A percentile compares a stretch with the other conserved stretches of the same genome.
These are phyloP conservation scores for Chaetoceros tenuissimus DNA, from an alignment of 108 stramenopile species.

Conservation along the genomic window DNA sequence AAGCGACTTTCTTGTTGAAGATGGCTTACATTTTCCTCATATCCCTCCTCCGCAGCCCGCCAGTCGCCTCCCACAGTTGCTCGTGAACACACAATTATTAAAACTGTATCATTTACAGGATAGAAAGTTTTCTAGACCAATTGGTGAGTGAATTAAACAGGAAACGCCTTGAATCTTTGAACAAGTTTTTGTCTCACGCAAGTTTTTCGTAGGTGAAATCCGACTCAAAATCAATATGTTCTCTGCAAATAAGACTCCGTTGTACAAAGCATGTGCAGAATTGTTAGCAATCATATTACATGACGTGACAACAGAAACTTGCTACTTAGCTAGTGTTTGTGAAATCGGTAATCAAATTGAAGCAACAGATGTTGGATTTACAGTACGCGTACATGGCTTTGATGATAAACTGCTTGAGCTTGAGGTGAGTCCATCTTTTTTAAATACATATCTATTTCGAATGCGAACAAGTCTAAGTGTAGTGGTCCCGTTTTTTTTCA, in stretches of 20 bases:
- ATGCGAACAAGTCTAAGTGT: too few relatives aligned
- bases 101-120: constrained; percentile 82
- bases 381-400: constrained; percentile 64
- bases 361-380: constrained; percentile 57
- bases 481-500: too few relatives aligned
- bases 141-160: too few relatives aligned
- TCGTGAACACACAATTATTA: constrained; percentile 48
- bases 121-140: constrained; percentile 70
- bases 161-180: too few relatives aligned
- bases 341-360: constrained; percentile 52
- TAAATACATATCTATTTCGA: too few relatives aligned
- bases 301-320: constrained; percentile 60
- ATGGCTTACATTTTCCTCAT: constrained; percentile 48
- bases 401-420: constrained; percentile 67
- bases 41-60: constrained; percentile 54
- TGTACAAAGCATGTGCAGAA: constrained; percentile 67
- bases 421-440: constrained; percentile 9
- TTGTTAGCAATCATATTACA: constrained; percentile 50
- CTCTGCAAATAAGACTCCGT: constrained; percentile 46
- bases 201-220: too few relatives aligned
- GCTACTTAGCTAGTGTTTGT: constrained; percentile 66
- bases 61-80: constrained; percentile 47
- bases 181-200: too few relatives aligned
- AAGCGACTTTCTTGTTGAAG: constrained; percentile 62
- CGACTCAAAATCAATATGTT: constrained; percentile 52